Percentiles rank a stretch among this genome's conserved stretches.
Evolutionary conservation across 495 filamentous ascomycete genomes (phyloP).

Genomic region (Tuber melanosporum): DNA sequence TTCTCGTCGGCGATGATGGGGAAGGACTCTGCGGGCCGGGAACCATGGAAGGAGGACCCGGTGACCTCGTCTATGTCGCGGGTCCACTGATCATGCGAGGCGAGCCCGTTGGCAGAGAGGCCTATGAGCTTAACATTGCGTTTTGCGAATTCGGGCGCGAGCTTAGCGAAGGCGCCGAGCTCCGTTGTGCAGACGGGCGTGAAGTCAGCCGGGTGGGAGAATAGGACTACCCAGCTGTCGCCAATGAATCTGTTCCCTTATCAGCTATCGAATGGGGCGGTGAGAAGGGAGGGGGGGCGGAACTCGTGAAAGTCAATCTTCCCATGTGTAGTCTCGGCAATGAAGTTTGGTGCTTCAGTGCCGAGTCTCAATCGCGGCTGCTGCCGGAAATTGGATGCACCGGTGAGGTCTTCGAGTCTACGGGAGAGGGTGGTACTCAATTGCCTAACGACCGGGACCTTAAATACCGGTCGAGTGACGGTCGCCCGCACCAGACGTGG

Average conservation of each 20-base stretch:
- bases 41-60: constrained; percentile 46
- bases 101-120: constrained; percentile 56
- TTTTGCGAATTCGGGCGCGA: constrained; percentile 57
- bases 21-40: constrained; percentile 53
- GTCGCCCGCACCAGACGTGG: not conserved
- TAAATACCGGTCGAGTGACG: constrained; percentile 12
- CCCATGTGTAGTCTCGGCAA: constrained; percentile 59
- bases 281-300: not conserved
- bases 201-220: constrained; percentile 65
- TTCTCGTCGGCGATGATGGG: constrained; percentile 64
- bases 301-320: constrained; percentile 59
- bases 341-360: constrained; percentile 59
- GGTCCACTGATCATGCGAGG: constrained; percentile 57
- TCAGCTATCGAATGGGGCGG: not conserved
- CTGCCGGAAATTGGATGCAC: constrained; percentile 33
- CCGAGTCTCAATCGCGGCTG: constrained; percentile 60
- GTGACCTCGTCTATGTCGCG: constrained; percentile 59
- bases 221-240: constrained; percentile 59
- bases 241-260: constrained; percentile 47
- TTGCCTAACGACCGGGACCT: constrained; percentile 13
- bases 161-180: constrained; percentile 60
- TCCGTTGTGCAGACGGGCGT: constrained; percentile 67
- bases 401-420: constrained; percentile 7
- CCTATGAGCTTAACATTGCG: constrained; percentile 63
- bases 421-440: constrained; percentile 8